Evolutionary conservation across 805 yeast genomes (phyloP).

Genomic region (Debaryomyces prosopidis): DNA sequence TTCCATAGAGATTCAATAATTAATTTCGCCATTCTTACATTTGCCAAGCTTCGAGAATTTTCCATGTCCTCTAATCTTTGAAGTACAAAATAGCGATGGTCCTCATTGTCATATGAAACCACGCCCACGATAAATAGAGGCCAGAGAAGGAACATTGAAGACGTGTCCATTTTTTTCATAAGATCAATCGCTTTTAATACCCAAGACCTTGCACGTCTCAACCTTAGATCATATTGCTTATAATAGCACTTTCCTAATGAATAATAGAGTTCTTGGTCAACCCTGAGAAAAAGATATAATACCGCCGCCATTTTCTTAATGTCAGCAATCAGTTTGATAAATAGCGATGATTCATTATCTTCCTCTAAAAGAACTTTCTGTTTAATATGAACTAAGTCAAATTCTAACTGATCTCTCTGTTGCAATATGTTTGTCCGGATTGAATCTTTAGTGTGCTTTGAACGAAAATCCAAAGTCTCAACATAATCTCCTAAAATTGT

Average conservation of each 20-base stretch:
- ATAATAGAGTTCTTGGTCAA: constrained; percentile 1
- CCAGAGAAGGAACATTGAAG: constrained; percentile 40
- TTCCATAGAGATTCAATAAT: constrained; percentile 41
- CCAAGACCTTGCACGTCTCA: not conserved
- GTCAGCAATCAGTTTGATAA: not conserved
- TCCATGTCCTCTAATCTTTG: constrained; percentile 34
- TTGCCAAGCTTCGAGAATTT: constrained; percentile 34
- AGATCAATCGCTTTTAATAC: not conserved
- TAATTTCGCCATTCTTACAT: constrained; percentile 35
- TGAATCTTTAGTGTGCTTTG: constrained; percentile 8
- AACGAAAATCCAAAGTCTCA: constrained; percentile 17
- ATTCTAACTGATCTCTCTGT: constrained; percentile 21
- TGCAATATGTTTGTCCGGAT: constrained; percentile 18
- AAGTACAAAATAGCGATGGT: constrained; percentile 40
- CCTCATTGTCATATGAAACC: constrained; percentile 29
- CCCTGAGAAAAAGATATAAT: constrained; percentile 1
- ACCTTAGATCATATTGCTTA: constrained; percentile 3
- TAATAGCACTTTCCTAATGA: not conserved
- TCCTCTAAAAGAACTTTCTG: constrained; percentile 14
- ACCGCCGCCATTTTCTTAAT: constrained; percentile 1
- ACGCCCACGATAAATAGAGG: constrained; percentile 41
- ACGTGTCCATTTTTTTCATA: constrained; percentile 16
- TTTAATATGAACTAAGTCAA: constrained; percentile 19
- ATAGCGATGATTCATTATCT: too few species aligned
- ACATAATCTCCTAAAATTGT: constrained; percentile 30